Base-by-base conservation (phyloP, 306 rosid genomes). In the barrel medic (Medicago truncatula) region DNA sequence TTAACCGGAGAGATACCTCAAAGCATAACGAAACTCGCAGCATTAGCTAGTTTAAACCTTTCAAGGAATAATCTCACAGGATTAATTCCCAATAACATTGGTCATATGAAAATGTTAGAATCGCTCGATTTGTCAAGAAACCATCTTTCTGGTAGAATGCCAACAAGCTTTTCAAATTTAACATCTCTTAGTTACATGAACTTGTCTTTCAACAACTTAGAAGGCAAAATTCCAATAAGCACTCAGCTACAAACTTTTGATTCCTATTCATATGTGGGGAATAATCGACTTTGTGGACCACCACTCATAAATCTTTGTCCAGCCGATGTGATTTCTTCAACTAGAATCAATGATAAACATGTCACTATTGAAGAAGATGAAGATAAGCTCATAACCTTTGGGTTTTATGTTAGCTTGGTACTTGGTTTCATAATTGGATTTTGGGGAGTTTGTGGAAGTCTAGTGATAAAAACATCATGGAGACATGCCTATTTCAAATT, bases 121-220 rank as follows among this genome's bases (percentile, higher is more conserved):
- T 14, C 60, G 18, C 34, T 81, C 18, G 86, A 83, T 25, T 62
- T 86, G 13, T 86, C 89, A 7, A 20, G 70, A 40, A 78, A 77
- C 12, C 49, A 67, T 25, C 69, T 77, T 17, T 17, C 1, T 44
- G 81, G 81, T 7, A 44, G 5, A 28, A 41, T 76, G 4, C 81
- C 75, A 41, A 0, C 50, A 28, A 77, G 69, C 75, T 49, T 77
- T 43, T 16, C 59, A 0, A 66, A 66, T 9, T 40, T 53, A n/a
- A 10, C 0, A 43, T 43, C 3, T 43, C 49, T 43, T 2, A 10
- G 5, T 43, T 43, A 43, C 49, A 43, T 43, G 49, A 43, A 43
- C 15, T 11, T 43, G 15, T 43, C 49, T 43, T 43, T 10, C 49
- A 43, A 43, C 13, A 43, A 43, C 15, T 43, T 43, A 43, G 49